Evolutionary conservation across 208 protist species (phyloP), one percentile per base, ranked within the genome.

Genomic region (Leptomonas pyrrhocoris): DNA sequence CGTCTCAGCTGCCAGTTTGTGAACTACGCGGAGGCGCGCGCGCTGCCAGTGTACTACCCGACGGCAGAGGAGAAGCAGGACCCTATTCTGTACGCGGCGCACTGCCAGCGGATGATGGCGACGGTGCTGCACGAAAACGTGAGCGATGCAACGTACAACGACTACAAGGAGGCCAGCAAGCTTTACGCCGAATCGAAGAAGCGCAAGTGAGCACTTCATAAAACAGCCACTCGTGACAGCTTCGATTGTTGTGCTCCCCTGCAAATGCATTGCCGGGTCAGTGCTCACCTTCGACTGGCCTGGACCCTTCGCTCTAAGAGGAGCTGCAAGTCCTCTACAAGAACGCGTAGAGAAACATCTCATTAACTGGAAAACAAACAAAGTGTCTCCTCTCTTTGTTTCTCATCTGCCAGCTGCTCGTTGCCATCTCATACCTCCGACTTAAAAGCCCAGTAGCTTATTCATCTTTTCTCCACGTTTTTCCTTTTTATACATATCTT

Each of bases 71-170:
- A 97, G 80, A 70, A 77, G 68, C 65, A 76, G 11, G 80, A 97
- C 48, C 61, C 91, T 6, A 75, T 68, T 8, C 42, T 92, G 36
- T 98, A 94, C 64, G 92, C 93, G 0, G 67, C 61, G 19, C 94
- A 96, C 48, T 95, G 94, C 62, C 90, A 93, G 76, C 63, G 70
- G 34, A 94, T 94, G 86, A 93, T 96, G 85, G 88, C 89, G 9
- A 82, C 66, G 12, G 84, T 93, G 23, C 73, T 96, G 54, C 63
- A 56, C 13, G 85, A 72, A 38, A 76, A 77, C 28, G 64, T 91
- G 57, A 95, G 90, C 62, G 79, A 86, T 13, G 89, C 82, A 15
- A 87, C 84, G 13, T 90, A 75, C 54, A 55, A 58, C 51, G 86
- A 95, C 66, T 91, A 92, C 61, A 77, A 80, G 34, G 74, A 74